Evolutionary conservation across 179 eudicot genomes (phyloP), one percentile per base, ranked within the genome.

Genomic region (Silene noctiflora): DNA sequence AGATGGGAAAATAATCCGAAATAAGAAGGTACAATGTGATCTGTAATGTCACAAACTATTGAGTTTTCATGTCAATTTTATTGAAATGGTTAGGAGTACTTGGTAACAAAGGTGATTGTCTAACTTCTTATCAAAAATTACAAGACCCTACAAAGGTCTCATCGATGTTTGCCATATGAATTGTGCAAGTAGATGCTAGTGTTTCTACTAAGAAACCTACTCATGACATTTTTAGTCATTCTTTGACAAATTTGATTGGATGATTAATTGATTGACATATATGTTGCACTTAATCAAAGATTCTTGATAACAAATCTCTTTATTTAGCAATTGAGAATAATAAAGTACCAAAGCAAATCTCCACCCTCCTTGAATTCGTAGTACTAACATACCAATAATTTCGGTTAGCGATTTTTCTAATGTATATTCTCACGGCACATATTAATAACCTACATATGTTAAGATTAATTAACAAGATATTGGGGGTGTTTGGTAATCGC

Each of bases 111-210:
- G n/a, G 29, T 72, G 27, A 11, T 46, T 72, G 68, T 75, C 25
- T 14, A 31, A 42, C 76, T 69, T 76, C 73, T 63, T 80, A 63
- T 80, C 69, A 29, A 14, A 76, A 42, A 66, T 20, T 27, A 21
- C 51, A 44, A 67, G 78, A 51, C 27, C 81, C 80, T 77, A 73
- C 80, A 16, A 6, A 8, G 14, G 84, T 77, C 84, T 68, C 74
- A 2, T 73, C 84, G 56, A 73, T 81, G 84, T 77, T 81, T 77
- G 80, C 81, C 84, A 77, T 62, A 35, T 72, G 14, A 42, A 58
- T 0, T 19, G 4, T 71, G 16, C 25, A 6, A 20, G 33, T 69
- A 69, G 31, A 48, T 21, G 31, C 31, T 24, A 19, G 11, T 67
- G n/a, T 51, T 51, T 67, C 33, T 67, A 67, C 70, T n/a, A 67